Evolutionary conservation across 148 eudicot species (phyloP), one percentile per base, ranked within the genome.

Genomic region (Beta vulgaris): DNA sequence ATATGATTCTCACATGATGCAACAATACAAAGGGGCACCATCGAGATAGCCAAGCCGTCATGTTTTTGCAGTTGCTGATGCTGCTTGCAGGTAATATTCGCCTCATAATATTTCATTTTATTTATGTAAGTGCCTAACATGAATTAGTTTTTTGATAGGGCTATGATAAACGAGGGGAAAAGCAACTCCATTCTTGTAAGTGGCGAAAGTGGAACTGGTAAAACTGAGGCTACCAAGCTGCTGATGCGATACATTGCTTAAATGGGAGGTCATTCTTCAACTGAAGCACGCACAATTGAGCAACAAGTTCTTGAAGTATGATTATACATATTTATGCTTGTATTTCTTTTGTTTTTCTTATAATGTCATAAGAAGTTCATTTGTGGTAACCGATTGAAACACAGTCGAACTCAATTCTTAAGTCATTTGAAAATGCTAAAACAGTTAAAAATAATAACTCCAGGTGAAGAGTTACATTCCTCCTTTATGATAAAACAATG

Each of bases 161-260:
- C 93, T 53, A 93, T 93, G 98, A 79, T 91, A 69, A 87, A 91
- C 58, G 97, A 93, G 86, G 87, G 88, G 97, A n/a, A n/a, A n/a
- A n/a, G n/a, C n/a, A n/a, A n/a, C n/a, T n/a, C n/a, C n/a, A n/a
- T n/a, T n/a, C n/a, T n/a, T n/a, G n/a, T n/a, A n/a, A n/a, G n/a
- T n/a, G n/a, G n/a, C n/a, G n/a, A n/a, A n/a, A n/a, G n/a, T 88
- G 97, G 97, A 77, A 95, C 97, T 19, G 98, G 98, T 73, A 93
- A 93, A 88, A 93, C 98, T 39, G 98, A 93, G 88, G 91, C 94
- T 59, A 93, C 98, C 49, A 93, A 93, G 83, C 91, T 93, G 98
- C 96, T 93, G 81, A 93, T 91, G 98, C 89, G 65, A 19, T 93
- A 93, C 81, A 93, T 93, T 71, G 98, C 98, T 58, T 93, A 74